Conservation (phyloP, 2,329 filamentous ascomycete genomes). For the Amauroascus niger region DNA sequence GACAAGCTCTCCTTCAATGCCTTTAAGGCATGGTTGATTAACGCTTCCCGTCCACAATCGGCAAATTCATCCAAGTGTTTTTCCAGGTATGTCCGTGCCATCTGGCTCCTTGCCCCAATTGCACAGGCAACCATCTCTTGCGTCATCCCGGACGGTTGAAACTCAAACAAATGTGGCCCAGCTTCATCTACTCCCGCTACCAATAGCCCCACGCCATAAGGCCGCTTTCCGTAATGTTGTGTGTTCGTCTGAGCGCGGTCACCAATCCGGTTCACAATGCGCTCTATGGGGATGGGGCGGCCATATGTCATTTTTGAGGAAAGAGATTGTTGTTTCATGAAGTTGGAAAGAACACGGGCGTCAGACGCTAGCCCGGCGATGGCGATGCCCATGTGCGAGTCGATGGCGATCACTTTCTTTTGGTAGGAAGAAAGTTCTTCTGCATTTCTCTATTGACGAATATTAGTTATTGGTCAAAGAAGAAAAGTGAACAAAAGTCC, state of each 20-base stretch:
- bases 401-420: conserved; percentile 96
- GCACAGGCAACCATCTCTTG: conserved; percentile 96
- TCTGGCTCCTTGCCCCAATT: conserved; percentile 91
- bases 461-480: background rate
- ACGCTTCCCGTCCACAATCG: conserved; percentile 65
- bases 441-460: conserved; percentile 66
- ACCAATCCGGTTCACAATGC: conserved; percentile 82
- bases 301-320: conserved; percentile 92
- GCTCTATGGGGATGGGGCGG: conserved; percentile 80
- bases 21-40: conserved; percentile 80
- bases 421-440: conserved; percentile 99
- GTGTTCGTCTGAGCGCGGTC: conserved; percentile 97
- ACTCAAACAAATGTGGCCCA: conserved; percentile 94
- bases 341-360: conserved; percentile 97
- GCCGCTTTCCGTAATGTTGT: conserved; percentile 91
- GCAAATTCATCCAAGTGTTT: conserved; percentile 78
- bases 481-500: background rate
- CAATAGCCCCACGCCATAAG: conserved; percentile 88
- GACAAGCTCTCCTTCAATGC: conserved; percentile 91
- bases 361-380: conserved; percentile 96
- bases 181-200: conserved; percentile 89
- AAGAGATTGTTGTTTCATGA: conserved; percentile 99
- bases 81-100: conserved; percentile 95
- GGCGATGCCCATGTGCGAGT: conserved; percentile 89
- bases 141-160: conserved; percentile 91